Conservation (phyloP, 768 basidiomycete genomes). For the Porphyrellus cyaneotinctus region DNA sequence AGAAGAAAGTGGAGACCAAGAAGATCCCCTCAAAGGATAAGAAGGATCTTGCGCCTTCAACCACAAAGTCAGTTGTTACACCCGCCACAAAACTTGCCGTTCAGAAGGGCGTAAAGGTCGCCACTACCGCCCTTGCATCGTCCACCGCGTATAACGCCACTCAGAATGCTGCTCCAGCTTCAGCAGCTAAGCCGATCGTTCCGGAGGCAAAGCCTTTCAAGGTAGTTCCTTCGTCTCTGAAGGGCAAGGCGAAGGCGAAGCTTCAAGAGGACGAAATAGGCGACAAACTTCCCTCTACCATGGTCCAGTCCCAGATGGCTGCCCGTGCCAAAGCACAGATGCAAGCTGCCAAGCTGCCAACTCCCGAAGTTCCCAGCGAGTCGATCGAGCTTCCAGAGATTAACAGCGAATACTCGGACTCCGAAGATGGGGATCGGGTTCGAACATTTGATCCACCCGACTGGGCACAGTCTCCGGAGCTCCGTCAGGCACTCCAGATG, state of each 20-base stretch:
- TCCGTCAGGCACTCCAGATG: constrained; percentile 69
- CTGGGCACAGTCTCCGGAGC: constrained; percentile 91
- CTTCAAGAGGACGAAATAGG: constrained; percentile 47
- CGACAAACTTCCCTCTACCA: constrained; percentile 53
- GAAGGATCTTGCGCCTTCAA: constrained; percentile 27
- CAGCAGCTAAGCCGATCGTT: constrained; percentile 30
- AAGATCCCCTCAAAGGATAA: constrained; percentile 60
- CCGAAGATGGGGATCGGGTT: constrained; percentile 81
- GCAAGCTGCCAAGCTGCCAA: constrained; percentile 49
- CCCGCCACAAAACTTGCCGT: constrained; percentile 21
- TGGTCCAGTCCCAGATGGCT: constrained; percentile 66
- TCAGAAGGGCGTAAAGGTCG: constrained; percentile 38
- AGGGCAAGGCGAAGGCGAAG: constrained; percentile 51
- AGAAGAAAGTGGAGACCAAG: constrained; percentile 57
- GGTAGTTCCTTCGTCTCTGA: constrained; percentile 31
- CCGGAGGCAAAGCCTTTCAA: constrained; percentile 35
- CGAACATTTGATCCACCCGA: constrained; percentile 70
- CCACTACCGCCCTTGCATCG: constrained; percentile 31
- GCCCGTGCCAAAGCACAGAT: constrained; percentile 65
- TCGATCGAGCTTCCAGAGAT: constrained; percentile 92
- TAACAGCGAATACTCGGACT: constrained; percentile 95
- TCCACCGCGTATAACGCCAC: constrained; percentile 40
- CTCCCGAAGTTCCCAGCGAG: constrained; percentile 60
- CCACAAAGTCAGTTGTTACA: constrained; percentile 29
- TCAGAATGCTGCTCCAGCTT: constrained; percentile 25